Conservation (phyloP, 768 basidiomycete species). For the Tricholoma bakamatsutake region DNA sequence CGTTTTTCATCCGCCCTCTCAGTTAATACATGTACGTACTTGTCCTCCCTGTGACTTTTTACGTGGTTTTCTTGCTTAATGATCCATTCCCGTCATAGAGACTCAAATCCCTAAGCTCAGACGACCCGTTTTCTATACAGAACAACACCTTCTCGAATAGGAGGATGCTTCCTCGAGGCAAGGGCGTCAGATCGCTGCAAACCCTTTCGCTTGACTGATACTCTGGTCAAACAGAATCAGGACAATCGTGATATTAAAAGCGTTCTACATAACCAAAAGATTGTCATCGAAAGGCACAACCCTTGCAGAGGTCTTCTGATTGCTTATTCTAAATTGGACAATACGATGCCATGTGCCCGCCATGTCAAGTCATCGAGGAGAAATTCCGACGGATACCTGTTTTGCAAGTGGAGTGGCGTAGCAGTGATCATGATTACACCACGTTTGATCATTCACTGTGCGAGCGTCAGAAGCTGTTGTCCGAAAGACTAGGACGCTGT, state of each 20-base stretch:
- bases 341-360: not conserved
- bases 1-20: slow-evolving; percentile 1
- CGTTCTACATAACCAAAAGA: not conserved
- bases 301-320: not conserved
- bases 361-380: not conserved
- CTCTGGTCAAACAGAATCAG: not conserved
- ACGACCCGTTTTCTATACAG: not conserved
- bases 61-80: not conserved
- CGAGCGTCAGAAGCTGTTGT: not conserved
- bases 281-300: not conserved
- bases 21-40: not conserved
- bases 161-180: not conserved
- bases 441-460: not conserved
- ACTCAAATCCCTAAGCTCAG: not conserved
- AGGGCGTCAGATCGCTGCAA: not conserved
- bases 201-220: not conserved
- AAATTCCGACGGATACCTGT: not conserved
- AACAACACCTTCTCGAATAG: not conserved
- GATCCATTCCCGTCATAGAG: not conserved
- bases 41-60: not conserved
- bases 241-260: not conserved
- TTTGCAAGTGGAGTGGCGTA: not conserved
- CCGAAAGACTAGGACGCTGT: not conserved
- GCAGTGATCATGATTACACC: not conserved
- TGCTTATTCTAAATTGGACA: not conserved